phyloP scores from a whole-genome alignment of 768 basidiomycete species.

The Thelephora ganbajun region DNA sequence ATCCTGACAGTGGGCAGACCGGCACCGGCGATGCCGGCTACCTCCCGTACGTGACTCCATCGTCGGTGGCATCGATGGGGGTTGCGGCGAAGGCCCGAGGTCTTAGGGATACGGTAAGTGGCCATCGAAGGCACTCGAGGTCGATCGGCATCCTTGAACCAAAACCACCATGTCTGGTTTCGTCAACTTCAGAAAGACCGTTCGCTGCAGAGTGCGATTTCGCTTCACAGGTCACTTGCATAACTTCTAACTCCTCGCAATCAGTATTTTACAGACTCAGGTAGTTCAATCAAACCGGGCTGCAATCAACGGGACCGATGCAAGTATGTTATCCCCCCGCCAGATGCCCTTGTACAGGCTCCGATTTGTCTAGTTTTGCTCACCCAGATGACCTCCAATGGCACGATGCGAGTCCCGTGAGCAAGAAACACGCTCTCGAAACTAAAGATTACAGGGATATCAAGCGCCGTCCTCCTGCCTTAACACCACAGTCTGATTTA shows the following conservation, averaged over 20 bases:
- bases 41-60: no score
- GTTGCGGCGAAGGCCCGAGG: no score
- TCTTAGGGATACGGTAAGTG: no score
- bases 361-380: slow-evolving; percentile 23
- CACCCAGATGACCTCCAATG: slow-evolving; percentile 37
- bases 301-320: slow-evolving; percentile 35
- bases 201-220: not conserved
- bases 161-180: no score
- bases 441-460: slow-evolving; percentile 9
- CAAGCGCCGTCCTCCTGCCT: not conserved
- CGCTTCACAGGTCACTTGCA: not conserved
- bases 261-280: slow-evolving; percentile 35
- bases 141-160: no score
- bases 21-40: no score
- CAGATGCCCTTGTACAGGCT: slow-evolving; percentile 5
- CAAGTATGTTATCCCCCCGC: slow-evolving; percentile 24
- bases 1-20: no score
- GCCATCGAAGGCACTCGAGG: no score
- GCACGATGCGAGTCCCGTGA: slow-evolving; percentile 13
- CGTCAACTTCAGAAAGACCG: not conserved
- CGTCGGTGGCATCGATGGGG: no score
- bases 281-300: slow-evolving; percentile 25
- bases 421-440: slow-evolving; percentile 8
- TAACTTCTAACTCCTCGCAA: not conserved
- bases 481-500: not conserved